Base-by-base conservation (phyloP, 257 asterid species). In the Prunella vulgaris region DNA sequence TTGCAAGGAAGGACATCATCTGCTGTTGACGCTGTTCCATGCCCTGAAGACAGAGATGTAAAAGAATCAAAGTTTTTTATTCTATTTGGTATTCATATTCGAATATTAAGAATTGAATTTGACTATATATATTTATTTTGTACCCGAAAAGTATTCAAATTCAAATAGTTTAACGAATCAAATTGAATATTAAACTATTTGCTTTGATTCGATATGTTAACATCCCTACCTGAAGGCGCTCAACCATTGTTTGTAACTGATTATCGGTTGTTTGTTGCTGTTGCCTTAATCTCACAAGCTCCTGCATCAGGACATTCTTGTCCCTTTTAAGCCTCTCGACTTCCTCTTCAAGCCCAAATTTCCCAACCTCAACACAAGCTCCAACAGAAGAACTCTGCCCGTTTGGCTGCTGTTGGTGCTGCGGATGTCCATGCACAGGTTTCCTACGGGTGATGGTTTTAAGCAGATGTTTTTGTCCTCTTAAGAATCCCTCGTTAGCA, bases 11-110 rank as follows among this genome's bases (percentile, higher is more conserved):
- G 7, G 96, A 84, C 97, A 93, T 93, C 96, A 93, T 90, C 72
- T 90, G 97, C 67, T 90, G 97, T 60, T 93, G 99, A 51, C 97
- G 86, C 70, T 87, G 99, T 71, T 93, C 99, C 99, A 93, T 93
- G 46, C 96, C 98, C 76, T 93, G 98, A 35, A 35, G 42, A 35
- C 8, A 35, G 10, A 12, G 42, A 35, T 35, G 42, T 35, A 35
- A 35, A 35, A 35, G 1, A 35, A 35, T 35, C 12, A 35, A 35
- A 2, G 6, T 32, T 32, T 28, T 2, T 4, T 3, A 28, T 28
- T 28, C 33, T 5, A 32, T 5, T 32, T 4, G 1, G 5, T 32
- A 25, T 25, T 25, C 3, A 3, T 25, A 25, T 25, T 4, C 35
- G 7, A 32, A 32, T 4, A 32, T 4, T 4, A 32, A 32, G 7